A percentile compares a stretch with the other conserved stretches of the same genome.
These are phyloP conservation scores for Ormosia emarginata DNA, from an alignment of 306 rosid species.

Conservation along the genomic window DNA sequence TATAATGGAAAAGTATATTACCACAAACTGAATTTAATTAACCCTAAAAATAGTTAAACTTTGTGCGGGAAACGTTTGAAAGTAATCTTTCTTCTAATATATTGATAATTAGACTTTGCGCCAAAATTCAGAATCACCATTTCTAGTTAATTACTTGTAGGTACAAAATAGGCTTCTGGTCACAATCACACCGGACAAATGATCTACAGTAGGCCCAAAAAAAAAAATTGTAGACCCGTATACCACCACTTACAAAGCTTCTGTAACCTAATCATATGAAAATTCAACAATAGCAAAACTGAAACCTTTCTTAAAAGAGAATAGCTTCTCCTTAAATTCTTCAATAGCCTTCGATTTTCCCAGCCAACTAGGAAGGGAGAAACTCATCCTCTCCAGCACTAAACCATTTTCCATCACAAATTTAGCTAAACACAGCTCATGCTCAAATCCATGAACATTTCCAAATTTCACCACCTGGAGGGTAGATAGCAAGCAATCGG, in stretches of 20 bases:
- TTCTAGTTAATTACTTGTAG: not conserved
- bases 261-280: not conserved
- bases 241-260: not conserved
- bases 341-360: not conserved
- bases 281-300: constrained; percentile 1
- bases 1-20: no score
- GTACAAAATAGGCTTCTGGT: not conserved
- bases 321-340: constrained; percentile 3
- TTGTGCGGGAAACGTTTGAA: no score
- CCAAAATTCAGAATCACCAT: not conserved
- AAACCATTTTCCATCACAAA: constrained; percentile 11
- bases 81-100: no score
- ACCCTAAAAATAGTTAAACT: no score
- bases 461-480: constrained; percentile 17
- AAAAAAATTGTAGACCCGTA: not conserved
- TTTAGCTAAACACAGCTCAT: constrained; percentile 3
- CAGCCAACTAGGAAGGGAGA: not conserved
- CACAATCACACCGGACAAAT: no score
- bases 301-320: not conserved
- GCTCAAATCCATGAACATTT: not conserved
- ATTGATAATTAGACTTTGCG: no score
- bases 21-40: no score
- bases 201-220: not conserved
- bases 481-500: not conserved
- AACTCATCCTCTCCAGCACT: constrained; percentile 2